Evolutionary conservation across 768 basidiomycete species (phyloP).

Genomic region (Lactarius akahatsu): DNA sequence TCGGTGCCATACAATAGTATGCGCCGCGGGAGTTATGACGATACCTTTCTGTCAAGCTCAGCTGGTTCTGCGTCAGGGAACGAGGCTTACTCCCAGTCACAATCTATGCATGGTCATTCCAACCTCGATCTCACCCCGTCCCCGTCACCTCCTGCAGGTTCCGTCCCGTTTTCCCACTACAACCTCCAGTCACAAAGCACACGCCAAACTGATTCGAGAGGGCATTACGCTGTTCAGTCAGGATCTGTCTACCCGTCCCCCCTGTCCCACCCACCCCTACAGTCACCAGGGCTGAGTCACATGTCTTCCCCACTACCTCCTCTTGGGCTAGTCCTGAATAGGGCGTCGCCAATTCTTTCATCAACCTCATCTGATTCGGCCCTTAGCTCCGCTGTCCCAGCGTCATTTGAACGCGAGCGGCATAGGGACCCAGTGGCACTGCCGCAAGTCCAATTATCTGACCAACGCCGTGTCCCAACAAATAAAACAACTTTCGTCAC

Average conservation of each 20-base stretch:
- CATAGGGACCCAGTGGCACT: constrained; percentile 23
- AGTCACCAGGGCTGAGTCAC: constrained; percentile 21
- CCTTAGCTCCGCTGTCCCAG: constrained; percentile 26
- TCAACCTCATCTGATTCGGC: constrained; percentile 27
- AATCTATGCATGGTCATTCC: constrained; percentile 41
- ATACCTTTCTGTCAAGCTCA: constrained; percentile 46
- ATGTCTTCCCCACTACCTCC: constrained; percentile 20
- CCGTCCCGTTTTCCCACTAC: constrained; percentile 61
- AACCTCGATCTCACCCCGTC: constrained; percentile 52
- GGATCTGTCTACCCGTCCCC: constrained; percentile 46
- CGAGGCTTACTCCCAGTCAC: constrained; percentile 43
- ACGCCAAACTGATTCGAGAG: constrained; percentile 34
- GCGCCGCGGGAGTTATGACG: constrained; percentile 49
- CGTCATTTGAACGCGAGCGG: constrained; percentile 29
- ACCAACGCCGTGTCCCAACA: constrained; percentile 22
- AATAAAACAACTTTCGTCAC: constrained; percentile 29
- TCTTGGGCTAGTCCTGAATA: constrained; percentile 22
- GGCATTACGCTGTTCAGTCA: constrained; percentile 29
- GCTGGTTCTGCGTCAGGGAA: constrained; percentile 57
- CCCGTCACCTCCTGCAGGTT: constrained; percentile 60
- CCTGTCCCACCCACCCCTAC: constrained; percentile 44
- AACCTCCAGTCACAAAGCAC: constrained; percentile 37
- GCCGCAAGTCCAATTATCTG: constrained; percentile 18
- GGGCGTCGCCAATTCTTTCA: constrained; percentile 28
- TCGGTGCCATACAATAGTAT: constrained; percentile 47